phyloP scores from a whole-genome alignment of 176 grass and related monocot species.

The Areca catechu region DNA sequence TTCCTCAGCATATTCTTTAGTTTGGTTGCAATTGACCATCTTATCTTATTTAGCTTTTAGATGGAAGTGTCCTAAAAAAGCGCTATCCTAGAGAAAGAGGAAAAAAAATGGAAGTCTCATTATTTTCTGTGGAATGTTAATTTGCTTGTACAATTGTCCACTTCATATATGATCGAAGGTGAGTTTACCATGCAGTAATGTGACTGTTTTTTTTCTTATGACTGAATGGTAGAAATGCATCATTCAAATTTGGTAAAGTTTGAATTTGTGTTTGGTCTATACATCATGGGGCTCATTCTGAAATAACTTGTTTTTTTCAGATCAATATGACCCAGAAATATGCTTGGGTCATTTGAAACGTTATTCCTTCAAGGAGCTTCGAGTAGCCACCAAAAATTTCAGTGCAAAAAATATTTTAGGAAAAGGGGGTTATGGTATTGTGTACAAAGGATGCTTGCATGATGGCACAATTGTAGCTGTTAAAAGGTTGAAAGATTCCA shows the following conservation, averaged over 20 bases:
- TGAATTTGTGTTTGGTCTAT: neutral
- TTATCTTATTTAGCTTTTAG: no score
- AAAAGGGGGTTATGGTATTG: constrained; percentile 68
- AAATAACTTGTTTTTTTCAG: constrained; percentile 28
- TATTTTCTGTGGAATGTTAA: no score
- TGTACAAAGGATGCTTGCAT: constrained; percentile 51
- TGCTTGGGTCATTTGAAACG: constrained; percentile 51
- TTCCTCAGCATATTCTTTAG: no score
- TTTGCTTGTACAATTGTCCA: no score
- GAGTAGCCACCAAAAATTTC: constrained; percentile 60
- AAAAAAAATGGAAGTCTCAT: no score
- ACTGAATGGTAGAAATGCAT: no score
- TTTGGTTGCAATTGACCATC: no score
- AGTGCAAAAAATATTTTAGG: constrained; percentile 61
- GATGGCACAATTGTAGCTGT: constrained; percentile 47
- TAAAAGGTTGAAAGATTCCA: constrained; percentile 48
- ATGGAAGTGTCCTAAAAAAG: no score
- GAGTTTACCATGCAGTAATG: no score
- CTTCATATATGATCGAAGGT: no score
- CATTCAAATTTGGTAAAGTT: neutral
- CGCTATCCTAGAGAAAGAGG: no score
- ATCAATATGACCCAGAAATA: constrained; percentile 22
- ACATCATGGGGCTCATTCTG: neutral
- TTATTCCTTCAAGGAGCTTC: constrained; percentile 56
- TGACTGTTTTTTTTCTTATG: no score